Conservation (phyloP, 2,329 filamentous ascomycete species). For the Lasiodiplodia theobromae region DNA sequence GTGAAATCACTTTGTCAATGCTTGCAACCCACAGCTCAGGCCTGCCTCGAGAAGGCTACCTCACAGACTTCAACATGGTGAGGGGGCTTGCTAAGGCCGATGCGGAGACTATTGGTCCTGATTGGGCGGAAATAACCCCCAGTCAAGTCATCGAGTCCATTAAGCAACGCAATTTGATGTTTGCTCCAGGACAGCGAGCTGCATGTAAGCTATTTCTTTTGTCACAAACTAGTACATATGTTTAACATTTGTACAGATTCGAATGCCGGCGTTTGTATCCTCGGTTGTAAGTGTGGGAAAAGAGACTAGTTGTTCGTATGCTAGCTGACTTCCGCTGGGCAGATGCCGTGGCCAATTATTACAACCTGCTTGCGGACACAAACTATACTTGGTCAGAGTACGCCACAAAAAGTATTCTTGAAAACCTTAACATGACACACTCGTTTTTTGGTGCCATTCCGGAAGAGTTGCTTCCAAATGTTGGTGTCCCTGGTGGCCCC, state of each 20-base stretch:
- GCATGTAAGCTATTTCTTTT: constrained; percentile 32
- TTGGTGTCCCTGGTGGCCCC: constrained; percentile 39
- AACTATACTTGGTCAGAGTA: constrained; percentile 38
- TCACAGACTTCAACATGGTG: constrained; percentile 41
- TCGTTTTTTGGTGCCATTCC: constrained; percentile 39
- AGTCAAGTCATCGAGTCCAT: constrained; percentile 35
- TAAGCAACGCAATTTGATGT: constrained; percentile 38
- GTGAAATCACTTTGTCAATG: constrained; percentile 42
- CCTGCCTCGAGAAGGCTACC: constrained; percentile 41
- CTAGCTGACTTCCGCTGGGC: constrained; percentile 11
- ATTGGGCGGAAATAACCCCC: constrained; percentile 37
- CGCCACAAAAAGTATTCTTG: constrained; percentile 35
- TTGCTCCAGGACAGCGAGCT: constrained; percentile 40
- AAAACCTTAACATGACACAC: constrained; percentile 39
- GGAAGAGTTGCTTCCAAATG: constrained; percentile 32
- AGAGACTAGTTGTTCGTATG: background rate
- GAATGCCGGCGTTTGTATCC: constrained; percentile 40
- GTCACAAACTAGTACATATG: no score
- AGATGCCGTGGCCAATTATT: constrained; percentile 37
- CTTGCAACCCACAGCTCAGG: constrained; percentile 43
- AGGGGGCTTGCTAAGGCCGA: constrained; percentile 37
- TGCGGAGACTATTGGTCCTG: constrained; percentile 37
- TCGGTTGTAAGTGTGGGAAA: constrained; percentile 32
- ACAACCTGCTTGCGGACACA: constrained; percentile 35
- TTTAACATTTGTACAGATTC: constrained; percentile 34